Conservation (phyloP, 2,329 filamentous ascomycete species). For the Coleophoma crateriformis region DNA sequence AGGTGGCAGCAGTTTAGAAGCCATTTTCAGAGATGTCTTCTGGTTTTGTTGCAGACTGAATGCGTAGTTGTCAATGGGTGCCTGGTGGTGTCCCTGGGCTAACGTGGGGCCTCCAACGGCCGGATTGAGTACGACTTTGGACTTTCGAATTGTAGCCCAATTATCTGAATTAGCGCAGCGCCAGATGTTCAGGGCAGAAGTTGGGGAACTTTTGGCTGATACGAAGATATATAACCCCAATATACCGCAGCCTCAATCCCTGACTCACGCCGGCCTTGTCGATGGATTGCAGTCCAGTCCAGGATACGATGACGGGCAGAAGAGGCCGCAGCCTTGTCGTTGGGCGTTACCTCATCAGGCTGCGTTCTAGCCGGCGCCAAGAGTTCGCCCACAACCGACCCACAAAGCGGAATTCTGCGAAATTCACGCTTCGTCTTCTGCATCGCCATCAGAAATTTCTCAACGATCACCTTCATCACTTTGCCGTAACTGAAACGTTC, state of each 20-base stretch:
- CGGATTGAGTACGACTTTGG: no score
- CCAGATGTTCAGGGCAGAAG: no score
- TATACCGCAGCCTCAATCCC: background rate
- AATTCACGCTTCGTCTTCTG: slow-evolving; percentile 2
- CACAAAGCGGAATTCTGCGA: slow-evolving; percentile 1
- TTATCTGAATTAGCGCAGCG: no score
- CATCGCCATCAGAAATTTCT: slow-evolving; percentile 6
- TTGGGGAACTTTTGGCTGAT: background rate
- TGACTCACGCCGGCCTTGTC: background rate
- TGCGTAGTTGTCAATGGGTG: no score
- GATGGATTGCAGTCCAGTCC: background rate
- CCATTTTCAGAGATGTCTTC: slow-evolving; percentile 24
- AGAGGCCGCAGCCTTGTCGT: no score
- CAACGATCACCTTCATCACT: slow-evolving; percentile 60
- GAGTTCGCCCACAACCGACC: background rate
- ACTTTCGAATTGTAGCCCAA: no score
- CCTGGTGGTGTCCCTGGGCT: no score
- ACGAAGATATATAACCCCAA: background rate
- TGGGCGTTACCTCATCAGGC: background rate
- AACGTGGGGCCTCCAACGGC: no score
- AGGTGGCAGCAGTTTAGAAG: slow-evolving; percentile 49
- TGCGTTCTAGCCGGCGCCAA: background rate
- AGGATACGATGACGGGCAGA: background rate
- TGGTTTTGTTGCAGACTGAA: background rate
- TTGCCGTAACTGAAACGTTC: slow-evolving; percentile 71